Conservation (phyloP, 2,329 filamentous ascomycete species). For the Ilyonectria robusta region DNA sequence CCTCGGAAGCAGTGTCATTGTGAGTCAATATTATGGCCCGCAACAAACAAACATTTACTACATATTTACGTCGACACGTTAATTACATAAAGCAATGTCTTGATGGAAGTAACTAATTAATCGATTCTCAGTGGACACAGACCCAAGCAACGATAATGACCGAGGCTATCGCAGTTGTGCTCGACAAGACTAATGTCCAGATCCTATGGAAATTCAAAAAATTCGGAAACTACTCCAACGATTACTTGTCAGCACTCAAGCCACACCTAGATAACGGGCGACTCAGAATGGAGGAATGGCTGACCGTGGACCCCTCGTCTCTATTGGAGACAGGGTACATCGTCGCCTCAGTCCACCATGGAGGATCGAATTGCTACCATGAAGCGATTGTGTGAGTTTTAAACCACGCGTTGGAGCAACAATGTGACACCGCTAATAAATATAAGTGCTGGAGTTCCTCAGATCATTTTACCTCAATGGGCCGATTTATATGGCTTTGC, state of each 20-base stretch:
- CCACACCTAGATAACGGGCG: slow-evolving; percentile 40
- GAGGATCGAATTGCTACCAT: slow-evolving; percentile 58
- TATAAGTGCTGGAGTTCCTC: slow-evolving; percentile 59
- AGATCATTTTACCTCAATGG: slow-evolving; percentile 62
- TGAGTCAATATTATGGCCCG: slow-evolving; percentile 5
- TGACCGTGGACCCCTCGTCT: slow-evolving; percentile 50
- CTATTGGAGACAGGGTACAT: slow-evolving; percentile 55
- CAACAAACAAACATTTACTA: neutral
- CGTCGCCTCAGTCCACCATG: slow-evolving; percentile 55
- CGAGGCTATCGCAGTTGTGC: slow-evolving; percentile 39
- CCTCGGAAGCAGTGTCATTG: slow-evolving; percentile 55
- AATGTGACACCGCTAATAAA: neutral
- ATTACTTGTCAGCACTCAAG: slow-evolving; percentile 29
- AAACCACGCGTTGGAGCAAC: neutral
- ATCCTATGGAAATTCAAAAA: slow-evolving; percentile 53
- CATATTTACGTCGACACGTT: neutral
- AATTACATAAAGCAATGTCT: too few relatives aligned
- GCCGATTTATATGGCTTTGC: slow-evolving; percentile 62
- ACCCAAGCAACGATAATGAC: slow-evolving; percentile 39
- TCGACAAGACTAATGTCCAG: slow-evolving; percentile 45
- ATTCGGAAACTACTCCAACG: slow-evolving; percentile 29
- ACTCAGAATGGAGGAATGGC: slow-evolving; percentile 48
- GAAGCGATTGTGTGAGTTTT: slow-evolving; percentile 59
- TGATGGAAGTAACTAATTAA: neutral
- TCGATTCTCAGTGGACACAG: neutral